Base-by-base conservation (phyloP, 768 basidiomycete genomes). In the Suillus tomentosus region DNA sequence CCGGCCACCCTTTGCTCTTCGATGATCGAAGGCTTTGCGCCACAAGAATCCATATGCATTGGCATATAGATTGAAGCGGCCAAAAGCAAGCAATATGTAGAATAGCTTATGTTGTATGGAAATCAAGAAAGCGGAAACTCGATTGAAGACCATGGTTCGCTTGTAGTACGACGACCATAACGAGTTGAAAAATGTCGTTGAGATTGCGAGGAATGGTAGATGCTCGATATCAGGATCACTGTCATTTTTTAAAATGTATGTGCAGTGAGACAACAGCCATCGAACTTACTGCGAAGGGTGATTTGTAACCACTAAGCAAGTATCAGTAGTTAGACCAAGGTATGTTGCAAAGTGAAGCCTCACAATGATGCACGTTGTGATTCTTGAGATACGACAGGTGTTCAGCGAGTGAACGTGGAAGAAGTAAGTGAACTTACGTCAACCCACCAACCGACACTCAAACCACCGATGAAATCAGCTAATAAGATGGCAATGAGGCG, bases 391-490 rank as follows among this genome's bases (percentile, higher is more conserved):
- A 34, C 17, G n/a, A 27, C 47, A 39, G 24, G 40, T 19, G 19
- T 37, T 45, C 43, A 63, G 63, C 60, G 62, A 68, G 53, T 67
- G 40, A 61, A 34, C n/a, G 37, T 48, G 40, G 39, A 31, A 45
- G 60, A 64, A 45, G 60, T 3, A 60, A 64, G n/a, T 63, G 14
- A n/a, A 87, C 95, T 79, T 70, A 96, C 95, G 74, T 95, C 85
- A 47, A 94, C 92, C 96, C 96, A 99, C 97, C 97, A 99, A 47
- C 95, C 94, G 27, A 97, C 83, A 73, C 95, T 97, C 61, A 99
- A 80, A 5, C 97, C 97, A 31, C 97, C 97, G 55, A 95, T 80
- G 71, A 89, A 94, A 74, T 95, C 86, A 0, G 96, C 92, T 53
- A 98, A 79, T 39, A 88, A 73, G 45, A 90, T 96, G 14, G 87